Evolutionary conservation across 2,329 filamentous ascomycete species (phyloP).

Genomic region (Daldinia sp.): DNA sequence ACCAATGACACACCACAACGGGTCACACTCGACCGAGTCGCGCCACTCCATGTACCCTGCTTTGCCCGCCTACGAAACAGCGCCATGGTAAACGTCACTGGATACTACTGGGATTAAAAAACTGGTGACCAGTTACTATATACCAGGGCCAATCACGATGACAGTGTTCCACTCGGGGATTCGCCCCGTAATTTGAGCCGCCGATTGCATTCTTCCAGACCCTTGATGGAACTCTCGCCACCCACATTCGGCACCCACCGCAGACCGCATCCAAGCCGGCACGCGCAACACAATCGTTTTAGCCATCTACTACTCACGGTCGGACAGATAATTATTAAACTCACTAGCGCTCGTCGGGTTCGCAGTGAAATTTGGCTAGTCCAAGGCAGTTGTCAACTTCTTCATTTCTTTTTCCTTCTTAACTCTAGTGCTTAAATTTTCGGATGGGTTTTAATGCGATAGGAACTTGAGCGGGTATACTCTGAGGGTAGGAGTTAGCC

Average conservation of each 20-base stretch:
- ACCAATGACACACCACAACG: not conserved
- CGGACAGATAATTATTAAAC: not conserved
- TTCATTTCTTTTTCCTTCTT: not conserved
- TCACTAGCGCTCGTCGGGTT: not conserved
- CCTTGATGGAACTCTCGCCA: not conserved
- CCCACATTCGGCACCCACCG: not conserved
- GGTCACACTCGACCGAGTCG: not conserved
- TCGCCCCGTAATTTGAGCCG: constrained; percentile 16
- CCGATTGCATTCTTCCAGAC: constrained; percentile 6
- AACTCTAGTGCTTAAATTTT: not conserved
- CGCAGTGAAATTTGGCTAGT: not conserved
- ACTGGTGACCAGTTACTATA: not conserved
- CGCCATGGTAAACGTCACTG: too few relatives aligned
- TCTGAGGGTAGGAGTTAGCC: not conserved
- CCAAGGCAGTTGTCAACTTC: not conserved
- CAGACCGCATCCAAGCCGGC: not conserved
- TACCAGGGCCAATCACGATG: constrained; percentile 2
- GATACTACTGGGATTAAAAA: not conserved
- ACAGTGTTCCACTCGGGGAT: not conserved
- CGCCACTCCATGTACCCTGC: not conserved
- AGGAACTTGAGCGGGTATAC: not conserved
- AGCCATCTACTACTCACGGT: not conserved
- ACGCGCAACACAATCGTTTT: not conserved
- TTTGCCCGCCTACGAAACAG: not conserved
- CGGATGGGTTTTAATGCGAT: not conserved